phyloP scores from a whole-genome alignment of 345 rosid genomes.

The Sonneratia alba region DNA sequence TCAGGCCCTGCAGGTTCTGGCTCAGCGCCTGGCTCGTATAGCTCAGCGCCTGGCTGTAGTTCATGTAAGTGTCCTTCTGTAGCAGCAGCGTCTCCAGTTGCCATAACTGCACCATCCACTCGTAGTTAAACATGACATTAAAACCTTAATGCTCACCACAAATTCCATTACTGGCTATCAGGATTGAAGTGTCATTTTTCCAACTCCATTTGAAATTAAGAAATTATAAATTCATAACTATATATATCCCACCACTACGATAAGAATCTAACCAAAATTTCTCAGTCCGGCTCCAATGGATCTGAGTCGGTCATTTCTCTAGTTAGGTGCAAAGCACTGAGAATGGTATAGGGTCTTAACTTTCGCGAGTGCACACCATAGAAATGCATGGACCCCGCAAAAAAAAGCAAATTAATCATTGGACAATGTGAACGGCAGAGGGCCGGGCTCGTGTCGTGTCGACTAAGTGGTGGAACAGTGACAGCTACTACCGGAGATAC shows the following conservation, averaged over 20 bases:
- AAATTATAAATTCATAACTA: too few species aligned
- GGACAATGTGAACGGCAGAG: not conserved
- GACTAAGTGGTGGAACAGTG: not conserved
- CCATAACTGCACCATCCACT: constrained; percentile 65
- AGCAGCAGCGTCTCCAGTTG: constrained; percentile 93
- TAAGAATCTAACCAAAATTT: too few species aligned
- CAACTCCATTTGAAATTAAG: too few species aligned
- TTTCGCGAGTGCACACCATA: not conserved
- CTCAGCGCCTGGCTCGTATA: constrained; percentile 97
- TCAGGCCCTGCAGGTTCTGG: constrained; percentile 91
- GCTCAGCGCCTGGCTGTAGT: constrained; percentile 92
- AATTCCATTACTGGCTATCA: too few species aligned
- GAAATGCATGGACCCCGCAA: not conserved
- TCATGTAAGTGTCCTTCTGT: constrained; percentile 90
- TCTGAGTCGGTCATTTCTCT: too few species aligned
- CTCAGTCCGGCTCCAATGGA: too few species aligned
- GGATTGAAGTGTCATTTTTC: too few species aligned
- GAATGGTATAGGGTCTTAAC: not conserved
- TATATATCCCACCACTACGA: too few species aligned
- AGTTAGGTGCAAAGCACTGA: not conserved
- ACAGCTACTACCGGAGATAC: not conserved
- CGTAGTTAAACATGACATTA: not conserved
- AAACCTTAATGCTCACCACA: too few species aligned
- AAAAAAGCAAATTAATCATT: too few species aligned
- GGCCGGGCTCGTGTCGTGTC: not conserved